Evolutionary conservation across 441 rosid species (phyloP), one percentile per base, ranked within the genome.

Genomic region (Gossypium davidsonii): DNA sequence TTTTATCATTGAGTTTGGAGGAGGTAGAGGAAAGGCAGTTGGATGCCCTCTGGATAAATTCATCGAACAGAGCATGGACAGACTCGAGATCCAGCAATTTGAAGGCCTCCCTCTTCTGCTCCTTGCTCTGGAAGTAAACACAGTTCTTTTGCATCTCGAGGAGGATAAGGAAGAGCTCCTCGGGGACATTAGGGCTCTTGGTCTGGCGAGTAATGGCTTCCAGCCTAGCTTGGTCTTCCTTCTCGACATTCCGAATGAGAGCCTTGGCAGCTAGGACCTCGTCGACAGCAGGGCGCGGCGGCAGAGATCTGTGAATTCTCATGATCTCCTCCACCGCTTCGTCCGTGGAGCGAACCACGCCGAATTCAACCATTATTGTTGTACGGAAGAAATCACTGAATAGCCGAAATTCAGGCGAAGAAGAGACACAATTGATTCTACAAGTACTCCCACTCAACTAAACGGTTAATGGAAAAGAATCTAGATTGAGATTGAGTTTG

Each of bases 231-330:
- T 82, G 92, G 51, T 90, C 90, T 34, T 95, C 99, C 73, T 87
- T 88, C 25, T 95, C 99, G 23, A 90, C 92, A 71, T 86, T 90
- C 4, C 57, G 83, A 31, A 92, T 81, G 80, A 95, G 59, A n/a
- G 83, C 74, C 70, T 63, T 83, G 10, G 97, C 98, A 0, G 95
- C 97, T 72, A 92, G 95, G 1, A 89, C 85, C 53, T 92, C 94
- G 3, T 95, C 99, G 9, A 91, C 78, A 2, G 85, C 89, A 0
- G 98, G 96, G 59, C 99, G 81, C 5, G 58, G 21, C 0, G 97
- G 96, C 70, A 95, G 82, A 48, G 93, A 91, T 88, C 91, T 89
- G 23, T 92, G 99, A 39, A 90, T 80, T 26, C 84, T 85, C 99
- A 89, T 92, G 77, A 95, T 88, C 83, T 89, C 98, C 66, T 83